Conservation (phyloP, 495 filamentous ascomycete genomes). For the Aspergillus indologenus region DNA sequence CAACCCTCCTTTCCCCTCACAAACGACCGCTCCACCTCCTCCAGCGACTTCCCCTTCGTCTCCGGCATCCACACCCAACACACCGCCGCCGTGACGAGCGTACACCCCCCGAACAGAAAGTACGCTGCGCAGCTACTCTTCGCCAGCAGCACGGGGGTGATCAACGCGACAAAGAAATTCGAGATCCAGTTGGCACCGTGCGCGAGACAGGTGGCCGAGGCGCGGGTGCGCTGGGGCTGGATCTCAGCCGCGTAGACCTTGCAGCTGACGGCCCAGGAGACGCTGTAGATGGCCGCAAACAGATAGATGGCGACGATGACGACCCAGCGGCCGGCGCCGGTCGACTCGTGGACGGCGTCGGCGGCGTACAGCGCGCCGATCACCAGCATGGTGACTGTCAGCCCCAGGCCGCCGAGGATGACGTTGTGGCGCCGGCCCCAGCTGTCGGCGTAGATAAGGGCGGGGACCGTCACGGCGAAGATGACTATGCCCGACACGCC, state of each 20-base stretch:
- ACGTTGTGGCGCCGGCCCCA: constrained; percentile 17
- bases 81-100: constrained; percentile 12
- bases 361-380: constrained; percentile 13
- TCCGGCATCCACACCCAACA: constrained; percentile 19
- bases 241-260: constrained; percentile 20
- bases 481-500: constrained; percentile 18
- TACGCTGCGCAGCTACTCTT: constrained; percentile 14
- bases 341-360: constrained; percentile 8
- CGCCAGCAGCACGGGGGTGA: constrained; percentile 15
- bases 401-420: constrained; percentile 11
- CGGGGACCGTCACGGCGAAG: constrained; percentile 16
- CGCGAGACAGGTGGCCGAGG: constrained; percentile 14
- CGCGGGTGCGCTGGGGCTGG: constrained; percentile 13
- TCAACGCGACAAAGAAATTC: constrained; percentile 19
- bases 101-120: constrained; percentile 16
- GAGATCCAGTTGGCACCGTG: constrained; percentile 18
- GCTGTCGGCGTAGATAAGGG: constrained; percentile 17
- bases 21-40: constrained; percentile 17
- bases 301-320: constrained; percentile 19
- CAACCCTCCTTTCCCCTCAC: constrained; percentile 14
- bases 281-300: constrained; percentile 18
- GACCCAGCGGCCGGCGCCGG: constrained; percentile 16
- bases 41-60: constrained; percentile 17
- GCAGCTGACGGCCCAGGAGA: constrained; percentile 20
- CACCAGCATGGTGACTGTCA: constrained; percentile 14